Evolutionary conservation across 2,329 filamentous ascomycete species (phyloP).

Genomic region (Fusarium sp.): DNA sequence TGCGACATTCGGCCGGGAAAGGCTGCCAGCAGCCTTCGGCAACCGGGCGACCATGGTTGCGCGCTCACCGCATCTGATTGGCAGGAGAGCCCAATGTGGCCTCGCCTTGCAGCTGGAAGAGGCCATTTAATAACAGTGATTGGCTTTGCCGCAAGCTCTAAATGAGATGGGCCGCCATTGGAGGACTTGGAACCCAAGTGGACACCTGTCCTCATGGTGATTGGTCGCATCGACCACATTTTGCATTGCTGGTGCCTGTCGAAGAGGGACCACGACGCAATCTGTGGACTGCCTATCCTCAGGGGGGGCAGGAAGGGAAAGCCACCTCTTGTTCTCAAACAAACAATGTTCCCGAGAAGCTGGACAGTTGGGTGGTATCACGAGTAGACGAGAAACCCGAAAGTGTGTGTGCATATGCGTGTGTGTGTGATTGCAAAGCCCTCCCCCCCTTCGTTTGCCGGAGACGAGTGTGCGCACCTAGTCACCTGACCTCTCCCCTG

Average conservation of each 20-base stretch:
- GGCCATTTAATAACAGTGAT: conserved; percentile 34
- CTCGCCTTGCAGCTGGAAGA: conserved; percentile 7
- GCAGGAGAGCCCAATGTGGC: conserved; percentile 1
- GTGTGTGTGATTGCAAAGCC: conserved; percentile 7
- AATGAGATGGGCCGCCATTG: conserved; percentile 31
- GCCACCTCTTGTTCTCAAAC: background rate
- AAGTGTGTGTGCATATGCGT: background rate
- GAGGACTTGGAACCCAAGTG: conserved; percentile 10
- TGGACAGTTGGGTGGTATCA: background rate
- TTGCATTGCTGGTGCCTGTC: conserved; percentile 24
- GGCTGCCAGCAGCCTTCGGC: conserved; percentile 7
- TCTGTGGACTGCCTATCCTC: conserved; percentile 15
- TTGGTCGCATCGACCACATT: conserved; percentile 27
- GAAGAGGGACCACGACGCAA: conserved; percentile 21
- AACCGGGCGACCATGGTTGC: conserved; percentile 10
- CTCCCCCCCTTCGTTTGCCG: conserved; percentile 14
- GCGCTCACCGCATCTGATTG: conserved; percentile 15
- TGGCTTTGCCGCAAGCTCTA: conserved; percentile 30
- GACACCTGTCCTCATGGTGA: conserved; percentile 15
- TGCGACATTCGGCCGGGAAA: conserved; percentile 6
- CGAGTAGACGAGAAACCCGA: conserved; percentile 1
- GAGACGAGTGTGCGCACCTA: background rate
- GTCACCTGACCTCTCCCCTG: conserved; percentile 25
- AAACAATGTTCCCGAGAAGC: background rate
- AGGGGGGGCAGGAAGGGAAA: conserved; percentile 7